These are phyloP conservation scores for Penicillium digitatum DNA, from an alignment of 2,329 filamentous ascomycete genomes.

Conservation along the genomic window DNA sequence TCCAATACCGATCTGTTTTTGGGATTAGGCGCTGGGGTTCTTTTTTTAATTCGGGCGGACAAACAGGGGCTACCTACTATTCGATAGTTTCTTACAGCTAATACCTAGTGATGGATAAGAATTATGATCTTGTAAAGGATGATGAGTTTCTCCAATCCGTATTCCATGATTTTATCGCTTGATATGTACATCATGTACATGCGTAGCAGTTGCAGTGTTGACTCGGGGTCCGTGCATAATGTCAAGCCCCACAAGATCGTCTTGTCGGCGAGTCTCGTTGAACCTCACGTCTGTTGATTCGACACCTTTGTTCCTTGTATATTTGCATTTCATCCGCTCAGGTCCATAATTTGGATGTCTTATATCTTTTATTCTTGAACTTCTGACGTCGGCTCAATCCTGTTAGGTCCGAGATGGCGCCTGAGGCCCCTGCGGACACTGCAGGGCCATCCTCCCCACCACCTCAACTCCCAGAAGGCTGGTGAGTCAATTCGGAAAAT, in stretches of 20 bases:
- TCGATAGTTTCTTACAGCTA: not conserved
- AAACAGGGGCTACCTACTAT: not conserved
- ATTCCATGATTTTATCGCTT: not conserved
- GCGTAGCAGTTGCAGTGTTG: not conserved
- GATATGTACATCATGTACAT: not conserved
- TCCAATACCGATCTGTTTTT: not conserved
- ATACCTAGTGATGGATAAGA: not conserved
- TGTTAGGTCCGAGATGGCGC: conserved; percentile 20
- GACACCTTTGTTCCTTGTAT: not conserved
- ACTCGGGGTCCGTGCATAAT: conserved; percentile 10
- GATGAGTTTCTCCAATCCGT: not conserved
- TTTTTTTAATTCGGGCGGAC: not conserved
- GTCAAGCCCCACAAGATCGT: conserved; percentile 23
- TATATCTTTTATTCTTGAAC: not conserved
- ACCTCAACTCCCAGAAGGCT: conserved; percentile 38
- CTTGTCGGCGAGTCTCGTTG: conserved; percentile 8
- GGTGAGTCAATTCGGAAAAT: conserved; percentile 25
- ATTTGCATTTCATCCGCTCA: not conserved
- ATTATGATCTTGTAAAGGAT: not conserved
- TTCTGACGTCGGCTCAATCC: not conserved
- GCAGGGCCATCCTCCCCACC: conserved; percentile 39
- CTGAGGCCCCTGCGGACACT: conserved; percentile 35
- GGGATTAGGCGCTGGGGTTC: not conserved
- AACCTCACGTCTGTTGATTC: conserved; percentile 1
- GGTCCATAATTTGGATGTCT: not conserved